phyloP scores from a whole-genome alignment of 345 rosid species.

The Euphorbia lathyris region DNA sequence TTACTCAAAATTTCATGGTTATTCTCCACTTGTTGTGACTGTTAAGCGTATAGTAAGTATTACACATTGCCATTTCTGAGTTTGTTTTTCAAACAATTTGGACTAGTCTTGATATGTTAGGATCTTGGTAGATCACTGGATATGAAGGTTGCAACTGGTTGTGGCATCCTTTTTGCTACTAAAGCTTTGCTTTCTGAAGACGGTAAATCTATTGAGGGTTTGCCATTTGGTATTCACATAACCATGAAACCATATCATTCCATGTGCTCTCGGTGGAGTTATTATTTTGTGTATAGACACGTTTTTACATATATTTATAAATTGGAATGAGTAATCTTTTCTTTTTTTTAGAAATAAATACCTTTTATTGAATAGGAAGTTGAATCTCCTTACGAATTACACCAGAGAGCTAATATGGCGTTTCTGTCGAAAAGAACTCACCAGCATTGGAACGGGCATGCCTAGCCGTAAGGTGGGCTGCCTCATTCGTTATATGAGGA shows the following conservation, averaged over 20 bases:
- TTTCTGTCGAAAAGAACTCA: too few relatives aligned
- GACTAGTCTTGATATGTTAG: conserved; percentile 32
- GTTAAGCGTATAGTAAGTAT: conserved; percentile 80
- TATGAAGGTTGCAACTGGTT: conserved; percentile 98
- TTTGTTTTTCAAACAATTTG: conserved; percentile 5
- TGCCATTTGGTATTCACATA: conserved; percentile 92
- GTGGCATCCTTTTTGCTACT: conserved; percentile 82
- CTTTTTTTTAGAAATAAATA: too few relatives aligned
- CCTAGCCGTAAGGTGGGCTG: too few relatives aligned
- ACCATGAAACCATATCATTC: background rate
- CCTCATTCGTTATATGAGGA: too few relatives aligned
- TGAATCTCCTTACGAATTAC: too few relatives aligned
- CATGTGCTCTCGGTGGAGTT: too few relatives aligned
- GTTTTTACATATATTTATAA: too few relatives aligned
- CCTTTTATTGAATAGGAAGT: too few relatives aligned
- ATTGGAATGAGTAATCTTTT: too few relatives aligned
- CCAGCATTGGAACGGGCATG: too few relatives aligned
- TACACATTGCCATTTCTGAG: background rate
- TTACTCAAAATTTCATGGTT: conserved; percentile 94
- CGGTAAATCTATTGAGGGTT: conserved; percentile 69
- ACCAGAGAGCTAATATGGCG: too few relatives aligned
- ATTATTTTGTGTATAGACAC: too few relatives aligned
- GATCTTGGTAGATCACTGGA: conserved; percentile 99
- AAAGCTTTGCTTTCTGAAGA: conserved; percentile 90
- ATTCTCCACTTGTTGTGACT: conserved; percentile 92